A percentile compares a stretch with the other conserved stretches of the same genome.
These are phyloP conservation scores for Gynandropsis gynandra DNA, from an alignment of 345 rosid species.

Conservation along the genomic window DNA sequence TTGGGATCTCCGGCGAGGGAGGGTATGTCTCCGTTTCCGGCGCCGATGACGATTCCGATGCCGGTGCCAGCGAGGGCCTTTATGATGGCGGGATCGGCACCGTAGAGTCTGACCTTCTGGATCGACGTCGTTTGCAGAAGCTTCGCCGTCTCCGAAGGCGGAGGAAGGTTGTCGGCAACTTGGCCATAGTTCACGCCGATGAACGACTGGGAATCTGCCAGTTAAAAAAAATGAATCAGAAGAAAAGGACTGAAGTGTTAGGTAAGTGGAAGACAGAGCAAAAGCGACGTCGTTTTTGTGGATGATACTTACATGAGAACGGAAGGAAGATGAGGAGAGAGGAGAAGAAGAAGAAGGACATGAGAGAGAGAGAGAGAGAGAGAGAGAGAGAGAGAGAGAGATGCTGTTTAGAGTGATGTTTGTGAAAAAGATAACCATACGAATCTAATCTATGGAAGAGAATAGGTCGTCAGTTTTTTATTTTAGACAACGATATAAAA, in stretches of 20 bases:
- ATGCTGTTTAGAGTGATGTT: slow-evolving; percentile 2
- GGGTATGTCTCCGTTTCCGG: slow-evolving; percentile 68
- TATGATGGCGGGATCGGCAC: slow-evolving; percentile 74
- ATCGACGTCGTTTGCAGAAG: slow-evolving; percentile 69
- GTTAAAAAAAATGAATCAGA: not conserved
- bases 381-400: not conserved
- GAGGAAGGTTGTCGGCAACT: slow-evolving; percentile 85
- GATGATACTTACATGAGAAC: slow-evolving; percentile 41
- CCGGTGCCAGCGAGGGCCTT: slow-evolving; percentile 72
- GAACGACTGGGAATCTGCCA: slow-evolving; percentile 60
- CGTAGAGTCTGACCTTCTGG: slow-evolving; percentile 70
- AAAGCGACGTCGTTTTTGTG: slow-evolving; percentile 10
- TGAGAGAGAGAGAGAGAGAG: slow-evolving; percentile 17
- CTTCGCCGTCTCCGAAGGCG: slow-evolving; percentile 75
- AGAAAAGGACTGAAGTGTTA: not conserved
- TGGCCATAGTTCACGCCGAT: slow-evolving; percentile 86
- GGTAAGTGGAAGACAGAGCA: not conserved
- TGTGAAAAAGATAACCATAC: slow-evolving; percentile 1
- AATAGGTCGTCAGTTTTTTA: too few relatives aligned
- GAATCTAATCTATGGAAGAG: too few relatives aligned
- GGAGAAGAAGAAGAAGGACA: slow-evolving; percentile 13
- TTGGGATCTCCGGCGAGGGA: slow-evolving; percentile 73
- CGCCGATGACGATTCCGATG: slow-evolving; percentile 69
- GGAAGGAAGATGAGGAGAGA: slow-evolving; percentile 30
- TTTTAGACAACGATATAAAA: too few relatives aligned